Conservation (phyloP, 768 basidiomycete species). For the Candolleomyces efflorescens region DNA sequence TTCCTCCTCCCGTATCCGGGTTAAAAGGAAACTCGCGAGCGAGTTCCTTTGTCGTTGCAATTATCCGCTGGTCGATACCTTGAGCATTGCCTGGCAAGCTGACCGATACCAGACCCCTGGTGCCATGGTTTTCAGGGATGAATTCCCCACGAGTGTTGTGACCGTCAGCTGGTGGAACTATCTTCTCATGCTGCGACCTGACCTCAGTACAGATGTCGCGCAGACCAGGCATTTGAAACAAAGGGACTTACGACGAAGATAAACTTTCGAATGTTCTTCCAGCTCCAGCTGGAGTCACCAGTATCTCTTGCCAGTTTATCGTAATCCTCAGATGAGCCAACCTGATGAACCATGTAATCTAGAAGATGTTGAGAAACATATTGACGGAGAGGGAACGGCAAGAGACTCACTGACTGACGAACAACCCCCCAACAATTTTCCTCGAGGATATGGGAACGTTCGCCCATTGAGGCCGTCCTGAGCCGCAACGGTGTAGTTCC, state of each 20-base stretch:
- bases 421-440: constrained; percentile 30
- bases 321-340: constrained; percentile 32
- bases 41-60: constrained; percentile 32
- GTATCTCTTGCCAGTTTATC: constrained; percentile 28
- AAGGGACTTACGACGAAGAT: constrained; percentile 22
- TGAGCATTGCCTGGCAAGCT: constrained; percentile 27
- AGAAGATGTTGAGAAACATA: background rate
- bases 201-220: background rate
- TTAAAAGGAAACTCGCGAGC: constrained; percentile 30
- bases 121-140: constrained; percentile 33
- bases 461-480: constrained; percentile 28
- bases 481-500: constrained; percentile 30
- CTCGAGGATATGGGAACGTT: constrained; percentile 27
- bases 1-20: constrained; percentile 29
- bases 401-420: constrained; percentile 24
- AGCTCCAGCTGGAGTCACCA: constrained; percentile 33
- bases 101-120: constrained; percentile 25
- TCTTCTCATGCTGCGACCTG: constrained; percentile 29
- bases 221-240: background rate
- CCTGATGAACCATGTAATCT: constrained; percentile 34
- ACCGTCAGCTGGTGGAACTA: constrained; percentile 32
- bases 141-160: constrained; percentile 34
- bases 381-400: background rate
- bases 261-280: constrained; percentile 31
- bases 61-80: constrained; percentile 27